Evolutionary conservation across 2,329 filamentous ascomycete genomes (phyloP).

Genomic region (Bipolaris victoriae): DNA sequence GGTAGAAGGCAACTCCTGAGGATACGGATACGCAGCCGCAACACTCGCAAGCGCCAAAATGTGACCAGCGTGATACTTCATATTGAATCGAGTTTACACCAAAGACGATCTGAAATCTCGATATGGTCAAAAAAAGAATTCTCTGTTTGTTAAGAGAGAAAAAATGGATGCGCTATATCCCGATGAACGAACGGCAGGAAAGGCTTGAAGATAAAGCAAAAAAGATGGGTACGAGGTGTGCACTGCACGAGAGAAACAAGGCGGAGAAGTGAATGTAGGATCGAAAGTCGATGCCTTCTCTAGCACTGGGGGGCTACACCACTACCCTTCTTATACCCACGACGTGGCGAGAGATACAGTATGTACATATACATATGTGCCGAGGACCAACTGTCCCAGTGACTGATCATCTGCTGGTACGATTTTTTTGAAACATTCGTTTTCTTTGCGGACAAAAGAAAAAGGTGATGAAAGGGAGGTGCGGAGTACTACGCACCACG

Average conservation of each 20-base stretch:
- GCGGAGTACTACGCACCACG: no score
- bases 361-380: no score
- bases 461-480: no score
- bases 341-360: no score
- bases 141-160: no score
- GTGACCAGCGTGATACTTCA: constrained; percentile 33
- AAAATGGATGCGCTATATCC: no score
- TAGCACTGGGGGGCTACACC: not conserved
- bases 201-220: not conserved
- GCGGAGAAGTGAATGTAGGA: constrained; percentile 14
- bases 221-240: constrained; percentile 21
- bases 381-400: no score
- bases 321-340: constrained; percentile 4
- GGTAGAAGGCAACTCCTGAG: constrained; percentile 25
- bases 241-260: constrained; percentile 24
- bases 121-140: not conserved
- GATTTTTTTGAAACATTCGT: no score
- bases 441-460: no score
- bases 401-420: no score
- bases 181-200: no score
- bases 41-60: constrained; percentile 30
- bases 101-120: not conserved
- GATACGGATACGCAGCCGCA: constrained; percentile 29
- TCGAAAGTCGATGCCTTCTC: constrained; percentile 8
- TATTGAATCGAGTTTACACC: constrained; percentile 13